These are phyloP conservation scores for Nemania sp. DNA, from an alignment of 2,329 filamentous ascomycete species.

Conservation along the genomic window DNA sequence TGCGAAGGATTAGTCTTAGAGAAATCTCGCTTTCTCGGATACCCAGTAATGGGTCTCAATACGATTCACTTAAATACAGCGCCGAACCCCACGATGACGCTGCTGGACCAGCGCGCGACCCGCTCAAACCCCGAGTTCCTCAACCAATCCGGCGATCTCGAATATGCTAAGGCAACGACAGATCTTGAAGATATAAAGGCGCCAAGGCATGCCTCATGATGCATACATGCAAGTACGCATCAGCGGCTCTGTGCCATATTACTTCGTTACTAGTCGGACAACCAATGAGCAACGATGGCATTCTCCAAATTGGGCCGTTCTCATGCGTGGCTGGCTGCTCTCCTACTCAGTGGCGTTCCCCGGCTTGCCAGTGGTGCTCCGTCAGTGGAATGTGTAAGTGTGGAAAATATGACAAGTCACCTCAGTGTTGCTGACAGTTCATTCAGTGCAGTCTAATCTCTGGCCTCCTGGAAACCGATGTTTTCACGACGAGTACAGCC, in stretches of 20 bases:
- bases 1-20: too few relatives aligned
- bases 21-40: too few relatives aligned
- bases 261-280: too few relatives aligned
- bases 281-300: slow-evolving; percentile 5
- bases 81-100: too few relatives aligned
- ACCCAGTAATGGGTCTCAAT: too few relatives aligned
- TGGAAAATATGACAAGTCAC: not conserved
- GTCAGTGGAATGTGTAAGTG: not conserved
- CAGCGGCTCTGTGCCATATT: too few relatives aligned
- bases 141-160: too few relatives aligned
- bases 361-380: not conserved
- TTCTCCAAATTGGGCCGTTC: not conserved
- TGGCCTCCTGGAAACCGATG: not conserved
- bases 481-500: not conserved
- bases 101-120: not conserved
- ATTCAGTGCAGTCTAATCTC: not conserved
- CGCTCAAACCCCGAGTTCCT: slow-evolving; percentile 10
- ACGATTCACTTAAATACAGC: too few relatives aligned
- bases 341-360: not conserved
- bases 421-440: not conserved
- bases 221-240: too few relatives aligned
- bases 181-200: too few relatives aligned
- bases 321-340: not conserved
- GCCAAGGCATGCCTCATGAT: too few relatives aligned
- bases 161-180: too few relatives aligned